Conservation (phyloP, 192 early-diverging fungal species). For the Chytriomyces confervae region DNA sequence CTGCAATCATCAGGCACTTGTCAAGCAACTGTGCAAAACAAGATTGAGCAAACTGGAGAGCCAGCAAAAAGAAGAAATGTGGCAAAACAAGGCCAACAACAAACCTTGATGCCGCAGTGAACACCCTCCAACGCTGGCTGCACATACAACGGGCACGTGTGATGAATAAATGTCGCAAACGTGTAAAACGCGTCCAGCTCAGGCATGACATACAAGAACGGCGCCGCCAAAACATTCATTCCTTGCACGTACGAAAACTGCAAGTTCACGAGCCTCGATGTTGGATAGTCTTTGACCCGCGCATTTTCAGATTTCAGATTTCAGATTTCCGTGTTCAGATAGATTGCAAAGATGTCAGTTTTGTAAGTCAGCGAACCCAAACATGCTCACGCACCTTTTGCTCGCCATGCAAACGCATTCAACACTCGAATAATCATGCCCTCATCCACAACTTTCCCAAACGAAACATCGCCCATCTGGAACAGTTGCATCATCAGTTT, state of each 20-base stretch:
- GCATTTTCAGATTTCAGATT: background rate
- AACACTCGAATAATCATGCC: conserved; percentile 77
- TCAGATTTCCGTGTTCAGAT: background rate
- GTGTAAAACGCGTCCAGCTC: conserved; percentile 91
- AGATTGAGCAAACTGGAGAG: conserved; percentile 1
- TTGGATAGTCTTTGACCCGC: conserved; percentile 45
- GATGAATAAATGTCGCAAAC: conserved; percentile 85
- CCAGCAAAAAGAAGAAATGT: background rate
- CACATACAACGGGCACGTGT: conserved; percentile 91
- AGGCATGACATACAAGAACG: conserved; percentile 89
- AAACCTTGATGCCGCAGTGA: conserved; percentile 85
- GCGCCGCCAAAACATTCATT: conserved; percentile 92
- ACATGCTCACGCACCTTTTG: conserved; percentile 61
- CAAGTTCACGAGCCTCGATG: conserved; percentile 55
- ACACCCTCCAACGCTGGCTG: conserved; percentile 88
- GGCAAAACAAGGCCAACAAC: too few relatives aligned
- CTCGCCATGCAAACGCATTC: conserved; percentile 86
- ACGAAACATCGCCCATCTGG: conserved; percentile 64
- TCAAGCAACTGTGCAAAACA: conserved; percentile 71
- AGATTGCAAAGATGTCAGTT: background rate
- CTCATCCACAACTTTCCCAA: conserved; percentile 72
- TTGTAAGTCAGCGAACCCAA: background rate
- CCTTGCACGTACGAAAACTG: conserved; percentile 88
- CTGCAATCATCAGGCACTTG: conserved; percentile 75
- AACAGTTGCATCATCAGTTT: background rate